Base-by-base conservation (phyloP, 495 filamentous ascomycete genomes). In the Talaromyces wortmannii region DNA sequence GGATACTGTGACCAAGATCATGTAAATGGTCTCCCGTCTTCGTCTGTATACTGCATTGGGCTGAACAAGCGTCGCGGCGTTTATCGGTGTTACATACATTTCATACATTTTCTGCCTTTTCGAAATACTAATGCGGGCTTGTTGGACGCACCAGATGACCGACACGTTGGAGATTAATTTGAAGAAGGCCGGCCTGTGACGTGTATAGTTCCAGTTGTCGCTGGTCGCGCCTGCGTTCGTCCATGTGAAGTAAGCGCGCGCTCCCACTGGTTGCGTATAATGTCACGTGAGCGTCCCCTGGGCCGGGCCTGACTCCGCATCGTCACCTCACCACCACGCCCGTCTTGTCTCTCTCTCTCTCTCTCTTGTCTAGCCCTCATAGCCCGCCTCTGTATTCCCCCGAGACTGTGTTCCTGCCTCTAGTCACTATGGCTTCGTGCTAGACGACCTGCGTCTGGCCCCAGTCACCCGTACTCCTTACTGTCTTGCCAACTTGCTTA, bases 1-100 rank as follows among this genome's bases (percentile, higher is more conserved):
- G 77, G 91, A 96, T 69, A 77, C 78, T 67, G 84, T 97, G 70
- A 94, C 90, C 59, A 95, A 91, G 79, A 89, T 97, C 74, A 91
- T 92, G 89, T 95, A 88, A 81, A 23, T 23, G 71, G 52, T 61
- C 55, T 51, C 23, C 12, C 16, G 50, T 16, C 33, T 54, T 44
- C 54, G 48, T 60, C 57, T 61, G 66, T 63, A 45, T 59, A 61
- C 65, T 61, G 15, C 48, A 23, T 23, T 23, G 23, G 23, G 23
- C 4, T 23, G 23, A 23, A 23, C 23, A 17, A 42, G 50, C 16
- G 49, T 51, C 36, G 42, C 40, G 50, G 50, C 50, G 50, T 52
- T 30, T 11, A 32, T 49, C 15, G 10, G 47, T 31, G 29, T 31
- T 52, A 52, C 42, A 53, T 40, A 18, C 33, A 45, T 45, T 31